A percentile compares a stretch with the other conserved stretches of the same genome.
Conservation (phyloP, 108 stramenopile species). For the Poteriospumella lacustris region DNA sequence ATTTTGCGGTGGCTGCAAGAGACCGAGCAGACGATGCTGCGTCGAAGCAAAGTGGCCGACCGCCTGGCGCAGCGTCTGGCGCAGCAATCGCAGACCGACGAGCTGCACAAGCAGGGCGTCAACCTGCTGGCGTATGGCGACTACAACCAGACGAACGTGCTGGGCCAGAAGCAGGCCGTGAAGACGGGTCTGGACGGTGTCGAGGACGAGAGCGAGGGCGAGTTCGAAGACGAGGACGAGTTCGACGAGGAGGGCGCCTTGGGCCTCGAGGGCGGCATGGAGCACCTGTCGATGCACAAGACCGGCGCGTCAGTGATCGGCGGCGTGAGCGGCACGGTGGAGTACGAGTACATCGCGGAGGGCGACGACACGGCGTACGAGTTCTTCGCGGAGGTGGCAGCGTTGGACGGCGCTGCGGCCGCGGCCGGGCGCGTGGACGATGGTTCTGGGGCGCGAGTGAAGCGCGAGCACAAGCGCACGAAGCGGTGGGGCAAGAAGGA, state of each 20-base stretch:
- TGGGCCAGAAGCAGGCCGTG: not conserved
- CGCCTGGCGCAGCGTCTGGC: slow-evolving; percentile 29
- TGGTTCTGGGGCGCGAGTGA: not conserved
- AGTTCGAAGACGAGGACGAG: slow-evolving; percentile 46
- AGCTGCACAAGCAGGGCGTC: too few species aligned
- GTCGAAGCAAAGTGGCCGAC: slow-evolving; percentile 54
- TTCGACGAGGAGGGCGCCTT: slow-evolving; percentile 48
- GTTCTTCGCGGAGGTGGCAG: slow-evolving; percentile 36
- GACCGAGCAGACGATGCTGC: slow-evolving; percentile 50
- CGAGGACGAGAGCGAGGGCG: slow-evolving; percentile 35
- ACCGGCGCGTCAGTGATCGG: slow-evolving; percentile 28
- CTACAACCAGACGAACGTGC: not conserved
- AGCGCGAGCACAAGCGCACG: slow-evolving; percentile 40
- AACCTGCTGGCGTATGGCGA: too few species aligned
- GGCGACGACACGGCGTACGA: slow-evolving; percentile 39
- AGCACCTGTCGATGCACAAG: slow-evolving; percentile 39
- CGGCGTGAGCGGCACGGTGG: slow-evolving; percentile 27
- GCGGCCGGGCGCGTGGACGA: not conserved
- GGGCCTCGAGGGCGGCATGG: slow-evolving; percentile 38
- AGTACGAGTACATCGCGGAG: slow-evolving; percentile 30
- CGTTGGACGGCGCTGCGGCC: slow-evolving; percentile 4
- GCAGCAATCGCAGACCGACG: not conserved
- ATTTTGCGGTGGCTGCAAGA: slow-evolving; percentile 42
- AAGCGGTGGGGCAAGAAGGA: slow-evolving; percentile 54
- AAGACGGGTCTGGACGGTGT: slow-evolving; percentile 12